Evolutionary conservation across 208 protist genomes (phyloP).

Genomic region (Leishmania gerbilli): DNA sequence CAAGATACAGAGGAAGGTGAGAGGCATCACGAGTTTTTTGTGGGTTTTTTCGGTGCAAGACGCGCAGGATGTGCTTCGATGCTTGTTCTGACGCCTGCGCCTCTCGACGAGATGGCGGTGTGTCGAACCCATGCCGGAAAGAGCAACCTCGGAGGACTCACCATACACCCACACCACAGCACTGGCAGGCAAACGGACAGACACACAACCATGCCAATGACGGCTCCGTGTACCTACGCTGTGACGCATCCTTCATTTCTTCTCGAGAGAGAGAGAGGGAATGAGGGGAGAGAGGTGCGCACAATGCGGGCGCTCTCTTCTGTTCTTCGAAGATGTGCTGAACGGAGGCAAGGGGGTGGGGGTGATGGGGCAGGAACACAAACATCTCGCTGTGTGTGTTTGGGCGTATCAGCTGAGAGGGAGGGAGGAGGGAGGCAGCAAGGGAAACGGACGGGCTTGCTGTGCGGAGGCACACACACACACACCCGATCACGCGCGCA

Average conservation of each 20-base stretch:
- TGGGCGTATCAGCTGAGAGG: constrained; percentile 9
- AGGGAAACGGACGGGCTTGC: background rate
- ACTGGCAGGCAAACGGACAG: background rate
- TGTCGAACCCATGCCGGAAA: background rate
- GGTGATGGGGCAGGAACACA: background rate
- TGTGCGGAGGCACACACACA: background rate
- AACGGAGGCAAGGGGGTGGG: background rate
- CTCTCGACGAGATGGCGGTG: background rate
- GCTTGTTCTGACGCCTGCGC: background rate
- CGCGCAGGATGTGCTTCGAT: background rate
- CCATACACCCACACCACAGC: background rate
- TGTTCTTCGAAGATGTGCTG: background rate
- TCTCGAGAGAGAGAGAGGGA: background rate
- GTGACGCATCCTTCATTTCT: background rate
- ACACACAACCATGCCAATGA: constrained; percentile 10
- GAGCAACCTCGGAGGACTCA: background rate
- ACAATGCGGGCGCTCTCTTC: background rate
- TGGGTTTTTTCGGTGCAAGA: background rate
- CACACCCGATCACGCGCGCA: background rate
- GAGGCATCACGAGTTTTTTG: background rate
- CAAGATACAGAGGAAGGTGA: constrained; percentile 1
- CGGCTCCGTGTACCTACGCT: background rate
- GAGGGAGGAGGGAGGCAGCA: background rate
- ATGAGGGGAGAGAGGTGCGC: background rate
- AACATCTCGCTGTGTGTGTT: background rate